These are phyloP conservation scores for Schwanniomyces sp. DNA, from an alignment of 805 yeast genomes.

Conservation along the genomic window DNA sequence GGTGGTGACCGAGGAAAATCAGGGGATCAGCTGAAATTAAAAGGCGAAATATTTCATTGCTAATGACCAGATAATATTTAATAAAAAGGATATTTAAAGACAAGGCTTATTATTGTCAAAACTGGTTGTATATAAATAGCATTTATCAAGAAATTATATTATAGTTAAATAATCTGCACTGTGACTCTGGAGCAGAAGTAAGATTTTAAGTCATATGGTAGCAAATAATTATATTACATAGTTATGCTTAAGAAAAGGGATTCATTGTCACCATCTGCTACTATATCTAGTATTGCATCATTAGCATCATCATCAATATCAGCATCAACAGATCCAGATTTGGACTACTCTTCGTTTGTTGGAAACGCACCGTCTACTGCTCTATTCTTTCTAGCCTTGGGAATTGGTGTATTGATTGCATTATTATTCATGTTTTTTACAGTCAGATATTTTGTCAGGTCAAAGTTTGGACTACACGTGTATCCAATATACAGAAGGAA, in stretches of 20 bases:
- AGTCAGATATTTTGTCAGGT: slow-evolving; percentile 56
- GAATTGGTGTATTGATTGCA: slow-evolving; percentile 61
- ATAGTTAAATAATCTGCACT: not conserved
- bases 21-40: not conserved
- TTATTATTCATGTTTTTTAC: slow-evolving; percentile 58
- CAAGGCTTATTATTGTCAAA: not conserved
- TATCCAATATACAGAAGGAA: slow-evolving; percentile 33
- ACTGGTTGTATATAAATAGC: not conserved
- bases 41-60: not conserved
- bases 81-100: not conserved
- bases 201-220: not conserved
- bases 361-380: slow-evolving; percentile 61
- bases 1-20: not conserved
- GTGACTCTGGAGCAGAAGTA: not conserved
- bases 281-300: not conserved
- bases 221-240: not conserved
- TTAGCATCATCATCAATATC: not conserved
- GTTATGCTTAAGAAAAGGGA: not conserved
- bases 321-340: not conserved
- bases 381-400: slow-evolving; percentile 61
- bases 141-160: not conserved
- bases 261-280: not conserved
- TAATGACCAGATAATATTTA: not conserved
- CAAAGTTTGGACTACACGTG: slow-evolving; percentile 54
- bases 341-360: slow-evolving; percentile 23